Percentiles rank a stretch among this genome's conserved stretches.
phyloP scores from a whole-genome alignment of 768 basidiomycete species.

The Botryobasidium botryosum region DNA sequence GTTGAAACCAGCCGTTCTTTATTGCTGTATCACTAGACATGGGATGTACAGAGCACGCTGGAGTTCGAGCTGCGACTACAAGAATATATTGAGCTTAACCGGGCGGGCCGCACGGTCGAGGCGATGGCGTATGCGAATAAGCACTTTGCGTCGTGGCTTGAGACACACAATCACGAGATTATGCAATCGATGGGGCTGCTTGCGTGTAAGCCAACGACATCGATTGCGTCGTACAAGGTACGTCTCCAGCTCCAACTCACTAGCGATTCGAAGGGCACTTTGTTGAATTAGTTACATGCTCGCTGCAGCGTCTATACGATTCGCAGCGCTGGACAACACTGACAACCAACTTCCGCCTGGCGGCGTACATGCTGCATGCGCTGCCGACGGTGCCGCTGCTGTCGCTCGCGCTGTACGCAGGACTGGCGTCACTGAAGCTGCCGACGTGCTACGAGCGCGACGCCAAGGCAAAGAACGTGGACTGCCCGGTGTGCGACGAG shows the following conservation, averaged over 20 bases:
- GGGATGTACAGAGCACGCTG: conserved; percentile 53
- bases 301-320: conserved; percentile 63
- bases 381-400: conserved; percentile 78
- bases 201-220: conserved; percentile 53
- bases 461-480: conserved; percentile 40
- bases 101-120: conserved; percentile 42
- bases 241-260: conserved; percentile 1
- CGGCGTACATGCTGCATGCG: conserved; percentile 75
- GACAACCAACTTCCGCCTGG: conserved; percentile 61
- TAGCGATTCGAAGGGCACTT: background rate
- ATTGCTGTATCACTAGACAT: background rate
- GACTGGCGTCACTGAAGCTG: conserved; percentile 77
- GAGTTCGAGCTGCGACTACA: conserved; percentile 94
- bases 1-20: conserved; percentile 2
- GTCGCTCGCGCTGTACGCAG: conserved; percentile 77
- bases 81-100: conserved; percentile 85
- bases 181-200: conserved; percentile 60
- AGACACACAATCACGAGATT: conserved; percentile 64
- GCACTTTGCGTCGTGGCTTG: conserved; percentile 65
- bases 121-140: conserved; percentile 78
- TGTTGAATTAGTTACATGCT: background rate
- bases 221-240: conserved; percentile 68
- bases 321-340: conserved; percentile 58
- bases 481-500: conserved; percentile 83
- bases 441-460: conserved; percentile 48